Evolutionary conservation across 2,329 filamentous ascomycete genomes (phyloP).

Genomic region (Fusarium scirpi): DNA sequence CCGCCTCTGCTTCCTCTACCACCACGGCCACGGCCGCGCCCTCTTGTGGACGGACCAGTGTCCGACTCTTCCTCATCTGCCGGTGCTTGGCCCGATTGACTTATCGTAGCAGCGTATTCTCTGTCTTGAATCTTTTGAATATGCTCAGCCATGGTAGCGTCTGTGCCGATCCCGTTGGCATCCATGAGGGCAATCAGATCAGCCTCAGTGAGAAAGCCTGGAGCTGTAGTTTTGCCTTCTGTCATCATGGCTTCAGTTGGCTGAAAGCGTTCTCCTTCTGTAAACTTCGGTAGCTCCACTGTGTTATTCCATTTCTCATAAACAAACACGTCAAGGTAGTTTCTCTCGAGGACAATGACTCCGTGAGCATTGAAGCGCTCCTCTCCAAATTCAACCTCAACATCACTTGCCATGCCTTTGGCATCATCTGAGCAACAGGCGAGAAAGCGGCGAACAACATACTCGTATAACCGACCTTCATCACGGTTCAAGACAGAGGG

Average conservation of each 20-base stretch:
- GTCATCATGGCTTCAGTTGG: slow-evolving; percentile 89
- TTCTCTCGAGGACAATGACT: slow-evolving; percentile 85
- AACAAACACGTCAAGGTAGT: slow-evolving; percentile 94
- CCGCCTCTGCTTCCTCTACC: slow-evolving; percentile 55
- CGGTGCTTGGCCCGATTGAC: slow-evolving; percentile 54
- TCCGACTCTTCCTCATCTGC: slow-evolving; percentile 55
- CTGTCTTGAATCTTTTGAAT: slow-evolving; percentile 95
- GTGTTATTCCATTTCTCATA: slow-evolving; percentile 98
- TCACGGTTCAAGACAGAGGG: slow-evolving; percentile 71
- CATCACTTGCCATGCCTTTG: slow-evolving; percentile 83
- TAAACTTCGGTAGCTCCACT: slow-evolving; percentile 82
- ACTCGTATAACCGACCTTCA: slow-evolving; percentile 88
- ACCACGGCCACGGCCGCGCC: slow-evolving; percentile 63
- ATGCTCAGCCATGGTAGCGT: slow-evolving; percentile 99
- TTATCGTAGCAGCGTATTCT: slow-evolving; percentile 81
- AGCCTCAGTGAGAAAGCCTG: slow-evolving; percentile 90
- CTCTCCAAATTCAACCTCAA: slow-evolving; percentile 85
- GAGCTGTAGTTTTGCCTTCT: slow-evolving; percentile 89
- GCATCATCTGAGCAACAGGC: slow-evolving; percentile 97
- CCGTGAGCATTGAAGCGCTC: slow-evolving; percentile 87
- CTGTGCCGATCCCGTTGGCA: slow-evolving; percentile 96
- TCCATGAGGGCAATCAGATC: slow-evolving; percentile 98
- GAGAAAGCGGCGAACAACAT: slow-evolving; percentile 89
- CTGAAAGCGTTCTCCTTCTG: slow-evolving; percentile 82
- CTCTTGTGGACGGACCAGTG: slow-evolving; percentile 56